Evolutionary conservation across 2,329 filamentous ascomycete genomes (phyloP).

Genomic region (Alternaria ethzedia): DNA sequence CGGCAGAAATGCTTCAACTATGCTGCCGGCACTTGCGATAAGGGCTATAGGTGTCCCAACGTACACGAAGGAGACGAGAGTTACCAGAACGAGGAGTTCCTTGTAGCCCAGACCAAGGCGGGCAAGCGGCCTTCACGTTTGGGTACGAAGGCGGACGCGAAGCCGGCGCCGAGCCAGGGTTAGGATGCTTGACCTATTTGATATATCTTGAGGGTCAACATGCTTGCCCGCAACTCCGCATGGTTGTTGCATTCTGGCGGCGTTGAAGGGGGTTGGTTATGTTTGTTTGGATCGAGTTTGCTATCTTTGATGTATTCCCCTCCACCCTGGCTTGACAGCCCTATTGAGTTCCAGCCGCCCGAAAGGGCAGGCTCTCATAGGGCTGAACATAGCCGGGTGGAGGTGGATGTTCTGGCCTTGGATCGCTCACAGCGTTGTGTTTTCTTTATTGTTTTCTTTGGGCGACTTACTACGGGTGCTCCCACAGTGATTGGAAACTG

Average conservation of each 20-base stretch:
- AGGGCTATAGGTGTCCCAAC: background rate
- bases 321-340: background rate
- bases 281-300: background rate
- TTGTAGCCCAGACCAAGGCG: background rate
- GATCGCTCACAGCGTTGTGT: background rate
- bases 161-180: background rate
- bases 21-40: background rate
- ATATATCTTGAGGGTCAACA: background rate
- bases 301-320: background rate
- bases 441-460: background rate
- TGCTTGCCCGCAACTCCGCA: background rate
- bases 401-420: background rate
- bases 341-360: background rate
- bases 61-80: background rate
- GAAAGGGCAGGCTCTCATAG: background rate
- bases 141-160: background rate
- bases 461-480: background rate
- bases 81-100: background rate
- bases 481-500: background rate
- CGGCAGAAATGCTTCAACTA: slow-evolving; percentile 1
- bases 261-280: background rate
- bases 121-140: background rate
- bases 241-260: background rate
- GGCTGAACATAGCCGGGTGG: background rate
- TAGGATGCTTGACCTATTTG: background rate